Evolutionary conservation across 768 basidiomycete species (phyloP).

Genomic region (Lepiota venenata): DNA sequence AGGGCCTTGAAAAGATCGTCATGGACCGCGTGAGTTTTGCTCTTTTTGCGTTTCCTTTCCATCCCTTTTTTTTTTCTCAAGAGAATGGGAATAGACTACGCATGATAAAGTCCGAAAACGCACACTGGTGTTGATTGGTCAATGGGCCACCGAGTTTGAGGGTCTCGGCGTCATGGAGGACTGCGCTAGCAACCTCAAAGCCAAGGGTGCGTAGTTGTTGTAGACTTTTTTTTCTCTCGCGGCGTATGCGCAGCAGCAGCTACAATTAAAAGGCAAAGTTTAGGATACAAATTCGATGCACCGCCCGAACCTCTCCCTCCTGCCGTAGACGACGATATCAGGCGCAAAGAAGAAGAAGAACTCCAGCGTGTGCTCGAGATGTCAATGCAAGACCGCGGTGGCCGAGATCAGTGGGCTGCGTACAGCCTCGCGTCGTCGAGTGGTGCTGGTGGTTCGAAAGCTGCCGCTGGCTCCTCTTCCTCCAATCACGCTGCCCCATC

Average conservation of each 20-base stretch:
- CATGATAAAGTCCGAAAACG: constrained; percentile 88
- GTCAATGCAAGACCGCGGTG: constrained; percentile 90
- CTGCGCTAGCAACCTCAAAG: constrained; percentile 75
- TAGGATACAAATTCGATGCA: constrained; percentile 72
- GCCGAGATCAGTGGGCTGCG: constrained; percentile 53
- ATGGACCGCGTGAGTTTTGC: constrained; percentile 70
- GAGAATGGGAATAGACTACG: constrained; percentile 80
- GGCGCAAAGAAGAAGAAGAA: constrained; percentile 90
- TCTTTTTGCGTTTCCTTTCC: background rate
- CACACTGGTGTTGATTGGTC: constrained; percentile 65
- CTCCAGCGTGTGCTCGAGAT: constrained; percentile 90
- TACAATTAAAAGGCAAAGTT: no score
- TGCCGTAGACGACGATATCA: constrained; percentile 71
- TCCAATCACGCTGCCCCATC: background rate
- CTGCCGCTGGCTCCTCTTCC: constrained; percentile 19
- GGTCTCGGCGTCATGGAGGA: constrained; percentile 89
- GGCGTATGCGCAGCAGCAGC: no score
- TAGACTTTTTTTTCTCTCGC: background rate
- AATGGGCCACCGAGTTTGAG: constrained; percentile 86
- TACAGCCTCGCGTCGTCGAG: constrained; percentile 34
- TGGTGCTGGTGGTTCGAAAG: constrained; percentile 26
- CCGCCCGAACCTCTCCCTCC: constrained; percentile 64
- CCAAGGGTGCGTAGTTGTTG: constrained; percentile 68
- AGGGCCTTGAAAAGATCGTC: constrained; percentile 81
- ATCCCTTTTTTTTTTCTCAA: no score